Evolutionary conservation across 805 yeast genomes (phyloP).

Genomic region (Kodamaea fukazawae): DNA sequence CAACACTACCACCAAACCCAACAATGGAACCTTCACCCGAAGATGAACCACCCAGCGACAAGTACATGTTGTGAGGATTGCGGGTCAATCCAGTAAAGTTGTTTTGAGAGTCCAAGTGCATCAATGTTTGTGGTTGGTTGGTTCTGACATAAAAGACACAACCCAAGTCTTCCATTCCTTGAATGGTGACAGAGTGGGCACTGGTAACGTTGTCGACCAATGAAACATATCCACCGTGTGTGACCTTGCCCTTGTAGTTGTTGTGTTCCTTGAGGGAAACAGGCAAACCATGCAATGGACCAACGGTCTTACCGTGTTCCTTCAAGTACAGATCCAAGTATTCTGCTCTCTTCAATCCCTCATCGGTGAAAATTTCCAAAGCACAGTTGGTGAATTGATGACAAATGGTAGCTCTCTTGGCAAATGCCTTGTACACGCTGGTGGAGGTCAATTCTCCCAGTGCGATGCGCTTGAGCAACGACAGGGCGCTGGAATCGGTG

Average conservation of each 20-base stretch:
- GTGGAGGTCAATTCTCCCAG: constrained; percentile 47
- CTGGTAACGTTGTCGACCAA: constrained; percentile 46
- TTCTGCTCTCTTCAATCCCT: constrained; percentile 57
- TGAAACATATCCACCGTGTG: constrained; percentile 60
- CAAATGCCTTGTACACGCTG: constrained; percentile 58
- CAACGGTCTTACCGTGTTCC: constrained; percentile 49
- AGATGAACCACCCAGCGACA: constrained; percentile 70
- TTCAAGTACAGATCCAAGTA: constrained; percentile 50
- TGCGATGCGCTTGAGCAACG: constrained; percentile 44
- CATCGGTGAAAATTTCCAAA: constrained; percentile 59
- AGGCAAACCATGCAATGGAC: constrained; percentile 69
- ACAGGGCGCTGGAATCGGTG: constrained; percentile 43
- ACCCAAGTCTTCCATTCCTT: constrained; percentile 45
- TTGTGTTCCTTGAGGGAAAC: constrained; percentile 65
- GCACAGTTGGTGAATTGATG: constrained; percentile 62
- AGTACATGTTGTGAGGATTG: constrained; percentile 54
- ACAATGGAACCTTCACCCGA: constrained; percentile 71
- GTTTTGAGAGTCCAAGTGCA: constrained; percentile 65
- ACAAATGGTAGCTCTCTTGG: constrained; percentile 60
- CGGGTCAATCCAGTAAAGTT: constrained; percentile 58
- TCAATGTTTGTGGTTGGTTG: constrained; percentile 64
- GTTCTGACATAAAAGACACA: constrained; percentile 66
- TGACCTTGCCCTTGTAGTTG: constrained; percentile 49
- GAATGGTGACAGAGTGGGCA: constrained; percentile 47
- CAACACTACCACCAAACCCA: constrained; percentile 55